Evolutionary conservation across 106 monocot genomes (phyloP), one percentile per base, ranked within the genome.

Genomic region (Posidonia australis): DNA sequence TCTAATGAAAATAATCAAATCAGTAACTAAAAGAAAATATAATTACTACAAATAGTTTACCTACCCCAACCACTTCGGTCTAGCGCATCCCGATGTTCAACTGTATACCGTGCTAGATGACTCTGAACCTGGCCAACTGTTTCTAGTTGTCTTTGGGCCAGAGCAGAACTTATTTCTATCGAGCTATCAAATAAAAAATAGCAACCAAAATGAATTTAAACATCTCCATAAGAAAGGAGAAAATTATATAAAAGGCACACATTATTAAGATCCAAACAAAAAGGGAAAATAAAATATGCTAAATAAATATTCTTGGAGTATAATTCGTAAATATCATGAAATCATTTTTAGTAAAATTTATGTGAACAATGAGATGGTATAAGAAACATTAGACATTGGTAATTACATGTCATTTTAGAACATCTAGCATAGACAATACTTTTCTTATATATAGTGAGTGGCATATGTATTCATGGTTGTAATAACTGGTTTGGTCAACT

Each of bases 31-130:
- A 22, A 68, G 41, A 66, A 58, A 27, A 44, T 7, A 21, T 10
- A 44, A 16, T 27, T n/a, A 19, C 22, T 12, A 51, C 30, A 54
- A 63, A 7, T 53, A 63, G 18, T 21, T 26, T 70, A 9, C 82
- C 74, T 85, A 98, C 96, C 84, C 96, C 98, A 98, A 78, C 85
- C 87, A 75, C 60, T 71, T 79, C 48, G 83, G 76, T 98, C 77
- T 46, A 77, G 68, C 52, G 98, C 98, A 87, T 98, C 98, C 68
- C 87, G 90, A 31, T 77, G 68, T 77, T 98, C 91, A 26, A 98
- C 87, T 25, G 22, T 78, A 60, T 79, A 98, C 54, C 78, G 77
- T 66, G 85, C 80, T 62, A 85, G 78, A 85, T 98, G 98, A 67
- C 77, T 88, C 54, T 68, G 70, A 60, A 90, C 90, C 65, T 88